Evolutionary conservation across 495 filamentous ascomycete species (phyloP).

Genomic region (Glonium stellatum): DNA sequence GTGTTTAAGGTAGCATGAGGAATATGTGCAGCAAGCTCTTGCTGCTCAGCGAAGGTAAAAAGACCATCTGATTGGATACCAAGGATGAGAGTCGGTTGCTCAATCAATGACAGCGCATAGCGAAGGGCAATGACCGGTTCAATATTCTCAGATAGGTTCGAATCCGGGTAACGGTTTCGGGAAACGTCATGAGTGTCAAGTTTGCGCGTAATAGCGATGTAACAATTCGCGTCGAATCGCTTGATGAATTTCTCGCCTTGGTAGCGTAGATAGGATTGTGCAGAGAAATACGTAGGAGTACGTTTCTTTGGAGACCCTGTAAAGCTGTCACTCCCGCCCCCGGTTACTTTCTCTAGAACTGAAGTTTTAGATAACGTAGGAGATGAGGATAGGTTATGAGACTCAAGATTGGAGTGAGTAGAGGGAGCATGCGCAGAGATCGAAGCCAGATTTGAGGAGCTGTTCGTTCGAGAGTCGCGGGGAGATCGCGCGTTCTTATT

Average conservation of each 20-base stretch:
- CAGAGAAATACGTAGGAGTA: slow-evolving; percentile 86
- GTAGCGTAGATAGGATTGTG: slow-evolving; percentile 96
- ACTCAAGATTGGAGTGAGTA: slow-evolving; percentile 16
- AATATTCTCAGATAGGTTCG: slow-evolving; percentile 8
- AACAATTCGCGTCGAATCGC: slow-evolving; percentile 95
- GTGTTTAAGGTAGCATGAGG: slow-evolving; percentile 67
- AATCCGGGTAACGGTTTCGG: slow-evolving; percentile 48
- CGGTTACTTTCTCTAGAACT: neutral
- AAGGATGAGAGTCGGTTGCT: slow-evolving; percentile 81
- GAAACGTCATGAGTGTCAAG: slow-evolving; percentile 97
- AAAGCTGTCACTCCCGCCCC: slow-evolving; percentile 3
- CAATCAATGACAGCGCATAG: slow-evolving; percentile 69
- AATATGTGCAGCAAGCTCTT: slow-evolving; percentile 80
- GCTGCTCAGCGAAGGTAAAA: slow-evolving; percentile 93
- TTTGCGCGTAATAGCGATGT: slow-evolving; percentile 97
- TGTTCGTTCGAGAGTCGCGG: slow-evolving; percentile 37
- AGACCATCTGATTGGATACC: slow-evolving; percentile 93
- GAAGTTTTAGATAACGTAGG: slow-evolving; percentile 4
- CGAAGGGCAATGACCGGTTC: slow-evolving; percentile 44
- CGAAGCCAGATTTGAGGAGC: slow-evolving; percentile 17
- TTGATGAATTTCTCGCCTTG: slow-evolving; percentile 95
- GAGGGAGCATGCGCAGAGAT: neutral
- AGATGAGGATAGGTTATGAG: slow-evolving; percentile 16
- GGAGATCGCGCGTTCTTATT: slow-evolving; percentile 54
- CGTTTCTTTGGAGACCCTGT: slow-evolving; percentile 39